Conservation (phyloP, 805 yeast species). For the Groenewaldozyma salmanticensis region DNA sequence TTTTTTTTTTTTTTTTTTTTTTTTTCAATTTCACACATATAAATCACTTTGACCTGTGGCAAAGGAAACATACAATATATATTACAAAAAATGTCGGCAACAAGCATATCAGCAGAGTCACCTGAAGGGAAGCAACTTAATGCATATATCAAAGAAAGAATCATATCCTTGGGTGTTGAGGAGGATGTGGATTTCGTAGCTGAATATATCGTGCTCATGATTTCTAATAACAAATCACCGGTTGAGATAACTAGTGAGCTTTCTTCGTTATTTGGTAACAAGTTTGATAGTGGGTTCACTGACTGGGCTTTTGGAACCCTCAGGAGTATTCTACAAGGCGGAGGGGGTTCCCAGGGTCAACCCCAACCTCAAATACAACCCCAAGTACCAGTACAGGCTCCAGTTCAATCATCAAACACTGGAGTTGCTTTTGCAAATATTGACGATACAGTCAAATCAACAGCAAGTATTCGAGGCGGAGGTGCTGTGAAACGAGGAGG, state of each 20-base stretch:
- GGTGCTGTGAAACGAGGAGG: background rate
- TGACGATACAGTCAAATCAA: background rate
- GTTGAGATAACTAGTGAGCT: slow-evolving; percentile 19
- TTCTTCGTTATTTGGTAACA: slow-evolving; percentile 18
- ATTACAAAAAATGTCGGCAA: too few relatives aligned
- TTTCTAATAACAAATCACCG: slow-evolving; percentile 17
- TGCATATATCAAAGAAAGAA: slow-evolving; percentile 9
- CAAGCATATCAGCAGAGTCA: slow-evolving; percentile 3
- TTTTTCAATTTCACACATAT: too few relatives aligned
- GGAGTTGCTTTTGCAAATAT: background rate
- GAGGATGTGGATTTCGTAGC: slow-evolving; percentile 22
- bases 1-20: too few relatives aligned
- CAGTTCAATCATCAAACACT: background rate
- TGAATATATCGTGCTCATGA: slow-evolving; percentile 22
- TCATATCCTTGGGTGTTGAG: slow-evolving; percentile 17
- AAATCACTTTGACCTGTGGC: too few relatives aligned
- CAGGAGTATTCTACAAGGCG: slow-evolving; percentile 4
- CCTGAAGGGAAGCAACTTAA: slow-evolving; percentile 15
- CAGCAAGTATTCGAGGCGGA: slow-evolving; percentile 1
- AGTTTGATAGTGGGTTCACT: slow-evolving; percentile 17
- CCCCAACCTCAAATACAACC: background rate
- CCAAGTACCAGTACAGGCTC: background rate
- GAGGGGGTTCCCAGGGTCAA: background rate
- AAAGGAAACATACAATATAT: too few relatives aligned
- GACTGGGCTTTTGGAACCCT: slow-evolving; percentile 18